Evolutionary conservation across 495 filamentous ascomycete genomes (phyloP), one percentile per base, ranked within the genome.

Genomic region (Pseudotulostoma volvatum): DNA sequence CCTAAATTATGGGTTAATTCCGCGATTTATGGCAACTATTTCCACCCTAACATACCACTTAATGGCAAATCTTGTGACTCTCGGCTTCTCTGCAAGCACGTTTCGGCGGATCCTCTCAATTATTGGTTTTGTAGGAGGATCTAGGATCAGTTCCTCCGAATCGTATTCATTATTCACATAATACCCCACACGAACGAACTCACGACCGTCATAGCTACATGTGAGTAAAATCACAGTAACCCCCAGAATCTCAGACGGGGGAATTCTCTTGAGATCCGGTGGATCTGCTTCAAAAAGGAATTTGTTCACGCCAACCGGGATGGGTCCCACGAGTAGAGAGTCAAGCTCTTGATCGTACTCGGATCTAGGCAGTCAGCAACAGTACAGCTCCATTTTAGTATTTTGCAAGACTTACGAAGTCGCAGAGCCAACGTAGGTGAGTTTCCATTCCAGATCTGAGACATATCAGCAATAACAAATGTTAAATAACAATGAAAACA

Each of bases 151-250:
- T 60, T 93, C 84, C 47, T 94, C 85, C 17, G 79, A 80, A 46
- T 88, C 82, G 56, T 97, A 97, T 55, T 96, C 92, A 48, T 96
- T 96, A 66, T 94, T 97, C 42, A 95, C 87, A 48, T 97, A 97
- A 70, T 97, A 97, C 31, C 90, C 90, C 16, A 97, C 90, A 48
- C 90, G 87, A 30, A 97, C 90, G 49, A 97, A 97, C 57, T 97
- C 90, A 49, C 90, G 72, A 39, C 80, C 77, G 50, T 96, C 90
- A 62, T 97, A 97, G 59, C 84, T 83, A 64, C 92, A 95, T 36
- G 84, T 90, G 43, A 97, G 76, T 31, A 97, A 78, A 46, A 97
- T 87, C 42, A 97, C 90, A 23, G 90, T 97, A 23, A 97, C 90
- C 41, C 90, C 90, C 8, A 97, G 74, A 40, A 97, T 86, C 63